Evolutionary conservation across 345 rosid species (phyloP), one percentile per base, ranked within the genome.

Genomic region (Aurinia saxatilis): DNA sequence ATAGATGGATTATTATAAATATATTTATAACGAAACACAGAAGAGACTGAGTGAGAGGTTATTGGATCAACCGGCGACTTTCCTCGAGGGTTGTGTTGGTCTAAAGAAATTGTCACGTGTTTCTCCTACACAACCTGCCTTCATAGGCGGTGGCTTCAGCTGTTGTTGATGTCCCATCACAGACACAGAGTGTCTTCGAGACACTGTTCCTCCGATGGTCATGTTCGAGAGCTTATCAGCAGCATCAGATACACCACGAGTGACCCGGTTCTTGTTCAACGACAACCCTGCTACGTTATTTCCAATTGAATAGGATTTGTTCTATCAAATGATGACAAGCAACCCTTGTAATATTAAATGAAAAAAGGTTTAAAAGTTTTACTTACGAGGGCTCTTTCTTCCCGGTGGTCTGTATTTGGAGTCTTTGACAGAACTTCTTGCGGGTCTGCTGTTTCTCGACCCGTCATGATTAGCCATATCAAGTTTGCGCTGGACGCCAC

Each of bases 341-440:
- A 70, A 48, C 33, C 27, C 39, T 25, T 30, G 27, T 38, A 34
- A 19, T 13, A n/a, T 54, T 10, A 31, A 45, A 18, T 23, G 19
- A 8, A n/a, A 6, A 37, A 8, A 8, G n/a, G 10, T 18, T 55
- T 16, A 1, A 4, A 60, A 35, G 13, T 14, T 51, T 70, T 56
- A 73, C 95, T 83, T 82, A 93, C 99, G 45, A 68, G 88, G 84
- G 63, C 81, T 86, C 65, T 76, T 87, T 81, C 79, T 85, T 57
- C 86, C 95, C 0, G 86, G 95, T 33, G 88, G 88, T 47, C 68
- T 89, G 73, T 90, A 90, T 65, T 66, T 87, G 50, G 79, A 65
- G 61, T 75, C 93, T 67, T 51, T 82, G 36, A 65, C 46, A 62
- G 74, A 54, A 62, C 68, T 68, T 74, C 76, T 84, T 62, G 65